phyloP scores from a whole-genome alignment of 202 grass and related monocot genomes.

The Carex arenaria region DNA sequence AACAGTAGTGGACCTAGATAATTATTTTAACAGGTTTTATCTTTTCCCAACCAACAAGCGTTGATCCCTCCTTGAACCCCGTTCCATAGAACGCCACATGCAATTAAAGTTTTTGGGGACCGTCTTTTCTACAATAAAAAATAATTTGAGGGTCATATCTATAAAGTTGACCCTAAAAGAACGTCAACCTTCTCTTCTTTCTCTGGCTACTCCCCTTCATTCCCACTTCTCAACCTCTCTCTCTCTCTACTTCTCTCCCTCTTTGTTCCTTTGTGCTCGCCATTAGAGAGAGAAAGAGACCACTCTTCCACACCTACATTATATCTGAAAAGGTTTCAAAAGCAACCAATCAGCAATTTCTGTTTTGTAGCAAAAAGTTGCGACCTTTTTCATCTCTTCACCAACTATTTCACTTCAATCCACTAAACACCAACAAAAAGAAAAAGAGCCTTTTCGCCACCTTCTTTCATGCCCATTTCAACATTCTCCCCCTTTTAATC shows the following conservation, averaged over 20 bases:
- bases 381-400: neutral
- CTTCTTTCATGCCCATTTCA: neutral
- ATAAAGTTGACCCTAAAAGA: constrained; percentile 2
- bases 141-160: constrained; percentile 3
- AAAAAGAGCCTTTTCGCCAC: neutral
- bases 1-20: neutral
- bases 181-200: neutral
- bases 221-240: neutral
- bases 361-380: neutral
- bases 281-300: constrained; percentile 12
- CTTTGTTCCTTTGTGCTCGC: neutral
- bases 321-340: constrained; percentile 1
- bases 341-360: neutral
- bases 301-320: neutral
- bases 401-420: neutral
- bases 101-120: neutral
- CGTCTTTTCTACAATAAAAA: constrained; percentile 8
- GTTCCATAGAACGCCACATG: constrained; percentile 5
- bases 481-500: neutral
- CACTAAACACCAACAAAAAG: constrained; percentile 9
- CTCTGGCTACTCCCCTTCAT: neutral
- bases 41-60: neutral
- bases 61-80: neutral
- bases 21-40: neutral
- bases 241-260: neutral